These are phyloP conservation scores for Plasmodium inui DNA, from an alignment of 169 alveolate genomes.

Conservation along the genomic window DNA sequence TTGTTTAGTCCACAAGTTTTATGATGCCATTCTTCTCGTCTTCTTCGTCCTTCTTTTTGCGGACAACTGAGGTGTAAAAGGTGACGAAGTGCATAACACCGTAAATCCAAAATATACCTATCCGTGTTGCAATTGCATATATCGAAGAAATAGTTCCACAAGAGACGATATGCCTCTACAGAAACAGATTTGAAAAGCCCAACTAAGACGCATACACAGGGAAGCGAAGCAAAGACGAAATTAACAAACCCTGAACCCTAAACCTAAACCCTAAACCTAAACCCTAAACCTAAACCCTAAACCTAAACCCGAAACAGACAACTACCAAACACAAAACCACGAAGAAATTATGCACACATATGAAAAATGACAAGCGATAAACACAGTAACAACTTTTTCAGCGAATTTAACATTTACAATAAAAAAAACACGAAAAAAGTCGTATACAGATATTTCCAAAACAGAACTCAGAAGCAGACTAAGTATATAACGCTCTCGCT, in stretches of 20 bases:
- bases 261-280: no score
- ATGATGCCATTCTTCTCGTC: background rate
- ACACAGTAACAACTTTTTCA: constrained; percentile 68
- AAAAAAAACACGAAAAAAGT: constrained; percentile 73
- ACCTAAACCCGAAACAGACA: no score
- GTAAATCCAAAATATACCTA: background rate
- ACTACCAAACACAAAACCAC: background rate
- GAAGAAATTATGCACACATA: background rate
- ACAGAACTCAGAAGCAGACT: constrained; percentile 74
- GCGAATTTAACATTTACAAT: constrained; percentile 74
- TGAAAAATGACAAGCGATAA: constrained; percentile 68
- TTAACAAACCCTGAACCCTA: background rate
- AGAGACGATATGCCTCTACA: background rate
- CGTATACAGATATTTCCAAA: constrained; percentile 72
- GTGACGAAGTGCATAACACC: background rate
- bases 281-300: no score
- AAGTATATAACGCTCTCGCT: constrained; percentile 67
- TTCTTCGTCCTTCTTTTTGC: background rate
- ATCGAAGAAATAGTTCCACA: background rate
- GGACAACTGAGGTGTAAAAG: background rate
- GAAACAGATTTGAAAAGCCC: background rate
- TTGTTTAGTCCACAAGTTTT: background rate
- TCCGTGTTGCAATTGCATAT: background rate
- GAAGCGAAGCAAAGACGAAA: background rate
- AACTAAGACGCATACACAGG: background rate